Conservation (phyloP, 2,329 filamentous ascomycete genomes). For the Oidium heveae region DNA sequence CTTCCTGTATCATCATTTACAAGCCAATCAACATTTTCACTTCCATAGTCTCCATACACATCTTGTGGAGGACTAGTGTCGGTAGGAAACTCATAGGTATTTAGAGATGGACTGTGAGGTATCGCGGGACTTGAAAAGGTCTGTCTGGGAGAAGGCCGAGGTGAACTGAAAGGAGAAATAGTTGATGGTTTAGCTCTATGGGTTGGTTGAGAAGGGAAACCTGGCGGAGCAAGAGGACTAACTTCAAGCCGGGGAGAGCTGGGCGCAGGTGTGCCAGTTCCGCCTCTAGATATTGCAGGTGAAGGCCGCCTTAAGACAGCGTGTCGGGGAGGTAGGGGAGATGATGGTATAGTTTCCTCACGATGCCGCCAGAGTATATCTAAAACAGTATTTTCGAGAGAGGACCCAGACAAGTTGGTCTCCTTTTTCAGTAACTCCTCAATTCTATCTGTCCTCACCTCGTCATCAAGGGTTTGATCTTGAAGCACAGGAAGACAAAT, state of each 20-base stretch:
- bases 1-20: conserved; percentile 67
- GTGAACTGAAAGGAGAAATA: conserved; percentile 80
- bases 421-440: conserved; percentile 66
- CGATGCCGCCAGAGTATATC: conserved; percentile 76
- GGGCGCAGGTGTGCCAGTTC: conserved; percentile 53
- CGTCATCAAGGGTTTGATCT: conserved; percentile 61
- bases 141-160: conserved; percentile 73
- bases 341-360: conserved; percentile 37
- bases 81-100: conserved; percentile 80
- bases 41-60: conserved; percentile 73
- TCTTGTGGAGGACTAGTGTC: conserved; percentile 61
- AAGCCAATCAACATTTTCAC: conserved; percentile 91
- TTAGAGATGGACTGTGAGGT: conserved; percentile 78
- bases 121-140: conserved; percentile 75
- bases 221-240: conserved; percentile 62
- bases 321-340: conserved; percentile 66
- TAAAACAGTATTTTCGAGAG: conserved; percentile 71
- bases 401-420: conserved; percentile 47
- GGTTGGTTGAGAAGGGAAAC: conserved; percentile 58
- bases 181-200: conserved; percentile 51
- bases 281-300: conserved; percentile 43
- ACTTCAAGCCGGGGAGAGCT: conserved; percentile 63
- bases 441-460: conserved; percentile 81
- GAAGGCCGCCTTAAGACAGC: conserved; percentile 76
- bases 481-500: conserved; percentile 73